Base-by-base conservation (phyloP, 331 rosid genomes). In the Ulmus americana region DNA sequence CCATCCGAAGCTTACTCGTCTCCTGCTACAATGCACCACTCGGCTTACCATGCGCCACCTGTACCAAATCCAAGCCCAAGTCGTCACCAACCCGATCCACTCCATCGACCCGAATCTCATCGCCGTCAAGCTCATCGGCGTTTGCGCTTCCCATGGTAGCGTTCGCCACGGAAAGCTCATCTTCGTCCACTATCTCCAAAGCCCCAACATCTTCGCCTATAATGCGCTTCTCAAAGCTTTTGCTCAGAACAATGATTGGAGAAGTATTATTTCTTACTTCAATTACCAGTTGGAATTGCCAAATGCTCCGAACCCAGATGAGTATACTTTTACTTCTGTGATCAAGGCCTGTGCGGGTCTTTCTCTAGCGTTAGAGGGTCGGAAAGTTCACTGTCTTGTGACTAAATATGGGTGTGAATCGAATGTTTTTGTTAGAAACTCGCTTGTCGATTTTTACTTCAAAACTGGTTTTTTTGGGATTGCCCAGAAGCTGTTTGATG, bases 141-240 rank as follows among this genome's bases (percentile, higher is more conserved):
- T 62, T 54, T 45, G 55, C 67, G 50, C 67, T 18, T 13, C 67
- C 20, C 67, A 14, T 54, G 67, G 43, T 10, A 39, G 39, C 18
- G 54, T 62, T n/a, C 35, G n/a, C 55, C 54, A 62, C 14, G 67
- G 35, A 40, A 38, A 41, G 42, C 54, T 10, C 9, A 12, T 62
- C 54, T 62, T 62, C 41, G 1, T 42, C 11, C 67, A 28, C 59
- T 55, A 22, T 28, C 43, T 45, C 42, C 9, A 1, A n/a, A 2
- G 43, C 67, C 67, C 67, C 67, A 62, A 62, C 55, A 10, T 44
- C 67, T 45, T 62, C 55, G 67, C 67, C 67, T 46, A 18, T 54
- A 45, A 62, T 54, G 67, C 67, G 10, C 6, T 62, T 42, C 67
- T 62, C 53, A 22, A 20, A 20, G 67, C 67, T 40, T 48, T 62